Percentiles rank a stretch among this genome's conserved stretches.
These are phyloP conservation scores for Euphorbia pulcherrima DNA, from an alignment of 345 rosid genomes.

Conservation along the genomic window DNA sequence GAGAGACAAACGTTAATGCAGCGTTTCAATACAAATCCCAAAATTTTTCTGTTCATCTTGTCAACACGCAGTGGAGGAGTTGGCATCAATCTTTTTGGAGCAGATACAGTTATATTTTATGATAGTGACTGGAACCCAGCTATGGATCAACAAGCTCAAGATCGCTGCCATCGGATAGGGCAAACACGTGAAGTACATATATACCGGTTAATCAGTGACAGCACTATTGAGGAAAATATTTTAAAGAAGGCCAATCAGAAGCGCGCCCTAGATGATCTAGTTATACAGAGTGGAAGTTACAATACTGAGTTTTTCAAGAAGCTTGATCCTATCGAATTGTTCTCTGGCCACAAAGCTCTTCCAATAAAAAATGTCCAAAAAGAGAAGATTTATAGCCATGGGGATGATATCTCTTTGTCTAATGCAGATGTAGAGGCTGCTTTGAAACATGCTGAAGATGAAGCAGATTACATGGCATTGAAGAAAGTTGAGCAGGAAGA, in stretches of 20 bases:
- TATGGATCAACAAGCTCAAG: constrained; percentile 99
- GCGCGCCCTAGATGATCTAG: constrained; percentile 96
- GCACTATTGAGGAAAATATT: constrained; percentile 97
- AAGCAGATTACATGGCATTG: constrained; percentile 99
- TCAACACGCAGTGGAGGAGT: constrained; percentile 99
- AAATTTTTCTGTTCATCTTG: constrained; percentile 89
- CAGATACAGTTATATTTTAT: constrained; percentile 98
- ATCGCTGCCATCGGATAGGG: constrained; percentile 99
- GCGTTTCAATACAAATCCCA: constrained; percentile 97
- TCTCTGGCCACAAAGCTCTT: constrained; percentile 73
- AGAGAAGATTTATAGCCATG: constrained; percentile 45
- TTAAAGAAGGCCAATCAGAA: constrained; percentile 98
- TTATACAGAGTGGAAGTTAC: constrained; percentile 94
- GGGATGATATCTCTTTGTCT: constrained; percentile 56
- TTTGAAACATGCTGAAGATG: constrained; percentile 92
- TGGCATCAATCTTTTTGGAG: constrained; percentile 98
- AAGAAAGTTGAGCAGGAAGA: constrained; percentile 98
- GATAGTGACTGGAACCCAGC: constrained; percentile 99
- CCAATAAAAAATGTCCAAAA: constrained; percentile 47
- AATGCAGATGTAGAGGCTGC: constrained; percentile 99
- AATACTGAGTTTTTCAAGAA: constrained; percentile 98
- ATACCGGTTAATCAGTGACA: constrained; percentile 91
- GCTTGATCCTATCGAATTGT: constrained; percentile 96
- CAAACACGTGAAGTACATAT: constrained; percentile 99
- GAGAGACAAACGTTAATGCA: constrained; percentile 99